Evolutionary conservation across 2,329 filamentous ascomycete genomes (phyloP).

Genomic region (Trichophyton mentagrophytes): DNA sequence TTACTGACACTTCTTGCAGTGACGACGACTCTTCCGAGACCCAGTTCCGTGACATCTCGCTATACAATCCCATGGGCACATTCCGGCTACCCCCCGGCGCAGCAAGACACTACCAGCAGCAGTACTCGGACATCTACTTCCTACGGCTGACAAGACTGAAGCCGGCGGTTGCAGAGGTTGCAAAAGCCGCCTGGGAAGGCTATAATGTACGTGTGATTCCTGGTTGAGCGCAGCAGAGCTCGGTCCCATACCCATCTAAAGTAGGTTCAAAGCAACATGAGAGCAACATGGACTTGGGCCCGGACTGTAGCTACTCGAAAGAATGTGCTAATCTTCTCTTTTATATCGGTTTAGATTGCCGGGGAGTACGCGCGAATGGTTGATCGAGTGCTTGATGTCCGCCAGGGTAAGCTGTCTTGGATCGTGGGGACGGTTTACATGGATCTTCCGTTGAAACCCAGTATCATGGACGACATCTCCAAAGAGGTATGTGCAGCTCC

Average conservation of each 20-base stretch:
- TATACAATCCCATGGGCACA: slow-evolving; percentile 62
- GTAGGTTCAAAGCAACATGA: background rate
- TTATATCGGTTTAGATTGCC: slow-evolving; percentile 42
- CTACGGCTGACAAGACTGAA: slow-evolving; percentile 78
- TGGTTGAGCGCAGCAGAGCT: background rate
- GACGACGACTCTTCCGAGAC: slow-evolving; percentile 26
- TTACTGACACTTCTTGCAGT: background rate
- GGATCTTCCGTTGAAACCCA: slow-evolving; percentile 92
- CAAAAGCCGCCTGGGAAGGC: slow-evolving; percentile 61
- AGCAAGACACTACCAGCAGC: slow-evolving; percentile 68
- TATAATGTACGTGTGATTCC: slow-evolving; percentile 41
- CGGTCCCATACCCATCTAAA: background rate
- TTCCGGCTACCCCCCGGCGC: slow-evolving; percentile 57
- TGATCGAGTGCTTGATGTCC: slow-evolving; percentile 83
- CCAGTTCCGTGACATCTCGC: slow-evolving; percentile 43
- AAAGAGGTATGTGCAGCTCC: slow-evolving; percentile 58
- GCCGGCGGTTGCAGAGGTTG: slow-evolving; percentile 63
- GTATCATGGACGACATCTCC: slow-evolving; percentile 85
- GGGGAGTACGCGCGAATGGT: slow-evolving; percentile 63
- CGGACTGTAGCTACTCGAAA: background rate
- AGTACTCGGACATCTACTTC: slow-evolving; percentile 98
- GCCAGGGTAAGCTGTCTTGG: slow-evolving; percentile 93
- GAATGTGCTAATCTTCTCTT: slow-evolving; percentile 4
- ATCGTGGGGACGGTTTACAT: slow-evolving; percentile 90
- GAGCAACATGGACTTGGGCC: background rate